Percentiles rank a stretch among this genome's conserved stretches.
Evolutionary conservation across 1,139 yeast genomes (phyloP).

Genomic region (Debaryomyces psychrophilus): DNA sequence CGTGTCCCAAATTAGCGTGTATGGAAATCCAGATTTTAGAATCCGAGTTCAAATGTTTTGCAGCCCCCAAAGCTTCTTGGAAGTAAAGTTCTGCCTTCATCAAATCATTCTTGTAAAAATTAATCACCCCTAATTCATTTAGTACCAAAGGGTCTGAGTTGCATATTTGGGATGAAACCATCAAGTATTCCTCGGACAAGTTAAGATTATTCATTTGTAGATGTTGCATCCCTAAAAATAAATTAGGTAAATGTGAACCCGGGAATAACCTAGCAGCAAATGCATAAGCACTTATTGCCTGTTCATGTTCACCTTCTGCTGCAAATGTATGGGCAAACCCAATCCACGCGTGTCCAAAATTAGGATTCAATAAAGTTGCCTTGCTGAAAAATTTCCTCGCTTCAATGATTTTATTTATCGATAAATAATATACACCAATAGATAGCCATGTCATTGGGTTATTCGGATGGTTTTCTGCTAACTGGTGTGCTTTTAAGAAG

Average conservation of each 20-base stretch:
- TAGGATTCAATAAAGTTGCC: constrained; percentile 86
- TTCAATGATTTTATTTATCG: constrained; percentile 73
- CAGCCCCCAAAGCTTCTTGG: constrained; percentile 71
- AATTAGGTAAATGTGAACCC: constrained; percentile 88
- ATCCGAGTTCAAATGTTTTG: constrained; percentile 71
- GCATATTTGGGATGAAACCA: constrained; percentile 76
- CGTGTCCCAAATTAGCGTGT: constrained; percentile 89
- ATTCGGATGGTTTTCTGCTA: constrained; percentile 84
- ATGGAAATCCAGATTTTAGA: constrained; percentile 86
- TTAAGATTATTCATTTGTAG: constrained; percentile 81
- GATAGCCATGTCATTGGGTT: constrained; percentile 90
- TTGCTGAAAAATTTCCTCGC: constrained; percentile 88
- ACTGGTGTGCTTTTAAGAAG: constrained; percentile 78
- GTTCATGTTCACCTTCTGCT: constrained; percentile 97
- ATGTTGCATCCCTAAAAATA: constrained; percentile 96
- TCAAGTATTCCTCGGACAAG: constrained; percentile 83
- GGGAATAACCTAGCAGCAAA: constrained; percentile 94
- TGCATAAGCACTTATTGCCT: constrained; percentile 95
- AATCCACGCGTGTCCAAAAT: constrained; percentile 95
- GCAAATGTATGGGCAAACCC: constrained; percentile 99
- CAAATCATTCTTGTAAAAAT: constrained; percentile 75
- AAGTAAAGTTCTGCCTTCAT: constrained; percentile 71
- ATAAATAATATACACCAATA: constrained; percentile 85
- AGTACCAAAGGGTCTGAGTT: constrained; percentile 82
- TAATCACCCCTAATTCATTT: constrained; percentile 90